phyloP scores from a whole-genome alignment of 805 yeast genomes.

The Suhomyces sp. region DNA sequence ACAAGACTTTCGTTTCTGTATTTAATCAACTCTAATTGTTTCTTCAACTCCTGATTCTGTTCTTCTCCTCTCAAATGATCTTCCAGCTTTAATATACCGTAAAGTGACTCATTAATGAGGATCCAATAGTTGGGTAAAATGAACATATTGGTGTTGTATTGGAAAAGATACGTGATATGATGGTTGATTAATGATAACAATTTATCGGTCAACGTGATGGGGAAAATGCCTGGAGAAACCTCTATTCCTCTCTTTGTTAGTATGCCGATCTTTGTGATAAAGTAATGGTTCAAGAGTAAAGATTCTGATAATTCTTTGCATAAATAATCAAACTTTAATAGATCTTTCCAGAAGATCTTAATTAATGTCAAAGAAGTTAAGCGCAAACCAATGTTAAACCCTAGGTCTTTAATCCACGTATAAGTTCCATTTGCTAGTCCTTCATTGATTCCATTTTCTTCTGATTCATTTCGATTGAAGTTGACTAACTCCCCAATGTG shows the following conservation, averaged over 20 bases:
- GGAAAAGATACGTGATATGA: constrained; percentile 42
- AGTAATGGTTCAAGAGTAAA: constrained; percentile 49
- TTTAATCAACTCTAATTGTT: constrained; percentile 58
- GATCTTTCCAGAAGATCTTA: constrained; percentile 69
- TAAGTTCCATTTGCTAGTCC: constrained; percentile 4
- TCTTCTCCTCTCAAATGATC: constrained; percentile 12
- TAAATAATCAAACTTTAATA: constrained; percentile 53
- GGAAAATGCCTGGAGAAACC: constrained; percentile 5
- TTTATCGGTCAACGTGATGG: constrained; percentile 22
- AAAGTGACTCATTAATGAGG: constrained; percentile 48
- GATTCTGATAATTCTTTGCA: constrained; percentile 66
- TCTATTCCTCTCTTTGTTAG: constrained; percentile 13
- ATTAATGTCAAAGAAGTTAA: constrained; percentile 47
- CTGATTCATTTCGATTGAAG: constrained; percentile 9
- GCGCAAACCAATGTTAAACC: constrained; percentile 35
- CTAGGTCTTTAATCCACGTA: constrained; percentile 16
- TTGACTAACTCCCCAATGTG: constrained; percentile 25
- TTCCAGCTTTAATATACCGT: constrained; percentile 32
- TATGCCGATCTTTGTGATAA: constrained; percentile 28
- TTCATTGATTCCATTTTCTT: constrained; percentile 21
- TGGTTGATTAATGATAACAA: constrained; percentile 28
- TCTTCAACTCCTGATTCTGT: constrained; percentile 31
- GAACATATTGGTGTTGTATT: constrained; percentile 56
- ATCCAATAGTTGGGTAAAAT: constrained; percentile 66
- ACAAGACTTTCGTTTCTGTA: constrained; percentile 72